Evolutionary conservation across 495 filamentous ascomycete genomes (phyloP).

Genomic region (Penicillium goetzii): DNA sequence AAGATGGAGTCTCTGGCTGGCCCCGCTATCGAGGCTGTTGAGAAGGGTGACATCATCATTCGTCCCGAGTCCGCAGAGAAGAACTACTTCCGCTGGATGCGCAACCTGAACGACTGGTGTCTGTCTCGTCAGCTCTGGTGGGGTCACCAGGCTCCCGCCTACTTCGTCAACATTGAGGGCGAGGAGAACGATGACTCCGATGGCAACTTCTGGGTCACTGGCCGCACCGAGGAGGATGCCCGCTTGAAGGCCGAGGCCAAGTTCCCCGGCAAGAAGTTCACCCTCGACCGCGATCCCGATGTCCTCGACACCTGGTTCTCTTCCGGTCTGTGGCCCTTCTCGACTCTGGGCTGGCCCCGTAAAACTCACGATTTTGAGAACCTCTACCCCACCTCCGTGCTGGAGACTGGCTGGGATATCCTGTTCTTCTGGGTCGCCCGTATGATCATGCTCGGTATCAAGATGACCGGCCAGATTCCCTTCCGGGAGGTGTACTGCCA

Average conservation of each 20-base stretch:
- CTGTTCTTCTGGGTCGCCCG: conserved; percentile 84
- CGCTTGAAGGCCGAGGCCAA: conserved; percentile 65
- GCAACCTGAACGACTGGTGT: conserved; percentile 80
- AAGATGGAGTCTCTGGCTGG: conserved; percentile 63
- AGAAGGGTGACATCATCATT: conserved; percentile 71
- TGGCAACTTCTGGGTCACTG: conserved; percentile 68
- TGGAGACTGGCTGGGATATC: conserved; percentile 88
- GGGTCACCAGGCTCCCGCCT: conserved; percentile 80
- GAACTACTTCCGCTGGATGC: conserved; percentile 74
- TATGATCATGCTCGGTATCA: conserved; percentile 82
- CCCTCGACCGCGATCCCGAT: conserved; percentile 68
- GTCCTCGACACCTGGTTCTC: conserved; percentile 86
- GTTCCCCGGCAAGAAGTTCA: conserved; percentile 70
- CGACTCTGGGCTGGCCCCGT: conserved; percentile 79
- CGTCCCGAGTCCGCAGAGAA: conserved; percentile 69
- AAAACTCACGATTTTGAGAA: conserved; percentile 67
- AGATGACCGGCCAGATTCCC: conserved; percentile 75
- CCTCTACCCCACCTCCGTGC: conserved; percentile 71
- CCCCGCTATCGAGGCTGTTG: conserved; percentile 67
- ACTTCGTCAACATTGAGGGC: conserved; percentile 70
- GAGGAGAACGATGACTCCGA: conserved; percentile 57
- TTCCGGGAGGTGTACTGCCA: conserved; percentile 84
- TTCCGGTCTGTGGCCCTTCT: conserved; percentile 81
- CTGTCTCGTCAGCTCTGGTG: conserved; percentile 83
- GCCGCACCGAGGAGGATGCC: conserved; percentile 66